Evolutionary conservation across 345 rosid genomes (phyloP).

Genomic region (Punica granatum): DNA sequence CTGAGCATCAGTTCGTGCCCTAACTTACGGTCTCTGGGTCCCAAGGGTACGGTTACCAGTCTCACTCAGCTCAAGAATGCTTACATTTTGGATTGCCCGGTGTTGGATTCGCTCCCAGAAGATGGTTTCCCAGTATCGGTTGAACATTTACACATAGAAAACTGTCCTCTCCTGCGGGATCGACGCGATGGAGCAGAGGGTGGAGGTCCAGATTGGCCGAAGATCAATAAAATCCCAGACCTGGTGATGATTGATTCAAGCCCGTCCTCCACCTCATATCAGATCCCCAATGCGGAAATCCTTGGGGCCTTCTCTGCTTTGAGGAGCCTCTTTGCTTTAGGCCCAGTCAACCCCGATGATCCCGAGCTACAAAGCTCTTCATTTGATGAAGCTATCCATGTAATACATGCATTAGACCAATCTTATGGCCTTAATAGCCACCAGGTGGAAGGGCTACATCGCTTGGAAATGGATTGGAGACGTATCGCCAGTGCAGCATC

Average conservation of each 20-base stretch:
- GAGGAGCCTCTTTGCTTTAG: neutral
- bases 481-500: neutral
- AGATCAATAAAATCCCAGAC: neutral
- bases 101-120: neutral
- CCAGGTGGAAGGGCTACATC: neutral
- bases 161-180: neutral
- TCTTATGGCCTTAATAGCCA: neutral
- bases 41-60: neutral
- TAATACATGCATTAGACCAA: neutral
- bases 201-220: conserved; percentile 1
- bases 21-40: neutral
- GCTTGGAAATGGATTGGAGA: neutral
- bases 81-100: neutral
- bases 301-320: neutral
- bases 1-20: neutral
- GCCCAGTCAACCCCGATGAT: neutral
- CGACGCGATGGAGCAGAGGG: neutral
- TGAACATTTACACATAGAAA: neutral
- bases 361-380: neutral
- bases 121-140: neutral
- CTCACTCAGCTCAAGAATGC: neutral
- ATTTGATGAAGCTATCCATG: neutral
- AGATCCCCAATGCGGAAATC: neutral
- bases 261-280: neutral
- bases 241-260: neutral